A percentile compares a stretch with the other conserved stretches of the same genome.
Conservation (phyloP, 805 yeast genomes). For the Wickerhamiella vanderwaltii region DNA sequence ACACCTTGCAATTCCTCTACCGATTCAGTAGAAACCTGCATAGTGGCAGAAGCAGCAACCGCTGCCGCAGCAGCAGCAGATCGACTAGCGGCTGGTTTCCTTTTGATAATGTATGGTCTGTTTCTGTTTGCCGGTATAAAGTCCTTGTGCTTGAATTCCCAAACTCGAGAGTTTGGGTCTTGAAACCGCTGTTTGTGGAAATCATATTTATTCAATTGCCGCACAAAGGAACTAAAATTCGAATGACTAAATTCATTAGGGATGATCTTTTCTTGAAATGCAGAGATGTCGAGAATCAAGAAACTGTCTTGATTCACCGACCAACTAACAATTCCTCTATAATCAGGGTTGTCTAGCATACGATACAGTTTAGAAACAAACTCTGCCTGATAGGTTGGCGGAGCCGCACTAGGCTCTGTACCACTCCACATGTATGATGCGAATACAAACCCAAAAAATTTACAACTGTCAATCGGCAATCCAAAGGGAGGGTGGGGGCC, state of each 20-base stretch:
- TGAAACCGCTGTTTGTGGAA: constrained; percentile 84
- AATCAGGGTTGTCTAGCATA: constrained; percentile 75
- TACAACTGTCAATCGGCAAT: too few species aligned
- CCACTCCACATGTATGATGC: constrained; percentile 1
- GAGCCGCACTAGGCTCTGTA: background rate
- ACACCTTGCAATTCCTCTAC: constrained; percentile 26
- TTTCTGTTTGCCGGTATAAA: constrained; percentile 64
- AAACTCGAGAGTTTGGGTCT: constrained; percentile 26
- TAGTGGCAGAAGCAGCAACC: too few species aligned
- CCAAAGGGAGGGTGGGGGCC: too few species aligned
- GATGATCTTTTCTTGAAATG: constrained; percentile 35
- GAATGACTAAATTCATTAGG: constrained; percentile 92
- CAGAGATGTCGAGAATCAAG: constrained; percentile 55
- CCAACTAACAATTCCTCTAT: constrained; percentile 73
- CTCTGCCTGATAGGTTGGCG: constrained; percentile 10
- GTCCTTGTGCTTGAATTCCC: constrained; percentile 93
- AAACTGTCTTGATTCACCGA: constrained; percentile 74
- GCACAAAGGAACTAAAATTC: constrained; percentile 87
- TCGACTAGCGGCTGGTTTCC: constrained; percentile 36
- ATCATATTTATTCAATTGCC: constrained; percentile 93
- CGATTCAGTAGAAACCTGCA: constrained; percentile 16
- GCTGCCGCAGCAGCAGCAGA: constrained; percentile 8
- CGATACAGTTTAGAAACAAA: constrained; percentile 35
- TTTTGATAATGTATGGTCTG: constrained; percentile 74
- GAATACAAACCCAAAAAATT: too few species aligned